phyloP scores from a whole-genome alignment of 1,284 basidiomycete genomes.

The Melampsora larici-populina region DNA sequence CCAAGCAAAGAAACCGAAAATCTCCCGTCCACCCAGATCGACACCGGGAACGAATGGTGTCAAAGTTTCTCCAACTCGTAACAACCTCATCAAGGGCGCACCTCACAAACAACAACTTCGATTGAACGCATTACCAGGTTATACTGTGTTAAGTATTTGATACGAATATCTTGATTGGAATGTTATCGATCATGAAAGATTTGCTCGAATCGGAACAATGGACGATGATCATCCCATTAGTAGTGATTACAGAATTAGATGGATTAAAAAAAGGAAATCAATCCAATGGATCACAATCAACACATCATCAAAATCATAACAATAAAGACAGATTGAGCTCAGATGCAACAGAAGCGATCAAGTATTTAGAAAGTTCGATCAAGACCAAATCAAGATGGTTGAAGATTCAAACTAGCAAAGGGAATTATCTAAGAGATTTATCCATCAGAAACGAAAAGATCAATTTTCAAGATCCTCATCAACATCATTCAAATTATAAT shows the following conservation, averaged over 20 bases:
- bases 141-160: slow-evolving; percentile 86
- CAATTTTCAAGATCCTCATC: slow-evolving; percentile 59
- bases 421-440: slow-evolving; percentile 84
- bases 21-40: slow-evolving; percentile 48
- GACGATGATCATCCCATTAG: slow-evolving; percentile 86
- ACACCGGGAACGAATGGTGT: slow-evolving; percentile 47
- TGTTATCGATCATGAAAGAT: slow-evolving; percentile 67
- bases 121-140: slow-evolving; percentile 73
- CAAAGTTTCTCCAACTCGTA: slow-evolving; percentile 26
- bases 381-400: slow-evolving; percentile 70
- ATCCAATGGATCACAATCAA: slow-evolving; percentile 39
- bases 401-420: slow-evolving; percentile 90
- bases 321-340: slow-evolving; percentile 51
- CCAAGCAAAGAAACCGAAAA: slow-evolving; percentile 19
- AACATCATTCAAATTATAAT: background rate
- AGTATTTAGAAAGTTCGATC: slow-evolving; percentile 70
- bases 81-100: background rate
- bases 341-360: slow-evolving; percentile 67
- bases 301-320: slow-evolving; percentile 56
- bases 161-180: slow-evolving; percentile 86
- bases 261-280: slow-evolving; percentile 70
- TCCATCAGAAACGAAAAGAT: slow-evolving; percentile 80
- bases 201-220: slow-evolving; percentile 76
- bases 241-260: slow-evolving; percentile 93
- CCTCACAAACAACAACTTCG: slow-evolving; percentile 17